Base-by-base conservation (phyloP, 2,329 filamentous ascomycete genomes). In the Magnaporthiopsis incrustans region DNA sequence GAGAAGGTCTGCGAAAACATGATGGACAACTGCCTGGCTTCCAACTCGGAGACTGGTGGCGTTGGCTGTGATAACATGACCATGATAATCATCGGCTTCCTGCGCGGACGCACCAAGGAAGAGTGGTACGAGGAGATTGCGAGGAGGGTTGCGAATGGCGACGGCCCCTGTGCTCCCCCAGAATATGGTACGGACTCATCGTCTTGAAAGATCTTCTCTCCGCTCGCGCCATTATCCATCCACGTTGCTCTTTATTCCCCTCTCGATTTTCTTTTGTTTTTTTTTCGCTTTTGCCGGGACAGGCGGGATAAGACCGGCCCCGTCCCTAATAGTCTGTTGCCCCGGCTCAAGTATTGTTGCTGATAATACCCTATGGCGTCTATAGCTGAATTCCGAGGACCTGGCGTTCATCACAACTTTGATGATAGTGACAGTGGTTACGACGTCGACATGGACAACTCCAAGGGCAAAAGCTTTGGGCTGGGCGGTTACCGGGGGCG, bases 21-120 rank as follows among this genome's bases (percentile, higher is more conserved):
- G 92, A 99, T 99, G 95, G 94, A 99, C 82, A 99, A 98, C 81
- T 99, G 95, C 75, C 83, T 99, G 69, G 93, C 95, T 57, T 96
- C 93, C 67, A 98, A 96, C 84, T 97, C 93, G 69, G 95, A 99
- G 79, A 97, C 94, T 38, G 95, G 95, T 64, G 95, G 95, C 68
- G 94, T 99, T 67, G 95, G 95, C 67, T 99, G 95, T 77, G 95
- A 99, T 81, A 99, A 99, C 82, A 99, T 99, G 95, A 99, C 95
- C 70, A 98, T 99, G 90, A 82, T 89, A 71, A 85, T 99, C 69
- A 81, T 99, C 73, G 95, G 89, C 69, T 87, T 99, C 74, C 85
- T 99, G 70, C 87, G 91, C 73, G 95, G 94, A 76, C 92, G 91
- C 83, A 90, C 88, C 71, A 96, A 96, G 85, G 93, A 97, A 74